phyloP scores from a whole-genome alignment of 306 rosid genomes.

The Cucumis melo region DNA sequence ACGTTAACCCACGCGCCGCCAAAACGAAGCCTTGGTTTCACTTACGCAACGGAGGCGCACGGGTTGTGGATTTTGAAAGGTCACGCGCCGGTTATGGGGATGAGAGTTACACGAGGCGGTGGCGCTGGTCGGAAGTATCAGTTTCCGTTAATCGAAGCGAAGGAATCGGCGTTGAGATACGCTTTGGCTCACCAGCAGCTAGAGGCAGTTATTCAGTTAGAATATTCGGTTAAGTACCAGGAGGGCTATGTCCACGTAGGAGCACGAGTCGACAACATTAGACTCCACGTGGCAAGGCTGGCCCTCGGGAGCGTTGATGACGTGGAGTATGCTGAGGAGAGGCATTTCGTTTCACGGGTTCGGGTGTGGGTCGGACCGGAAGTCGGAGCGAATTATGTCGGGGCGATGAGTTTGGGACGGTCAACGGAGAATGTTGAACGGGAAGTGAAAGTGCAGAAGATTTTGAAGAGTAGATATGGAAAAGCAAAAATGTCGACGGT shows the following conservation, averaged over 20 bases:
- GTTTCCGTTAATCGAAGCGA: conserved; percentile 34
- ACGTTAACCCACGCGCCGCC: conserved; percentile 15
- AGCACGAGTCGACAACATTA: conserved; percentile 58
- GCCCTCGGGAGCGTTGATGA: conserved; percentile 38
- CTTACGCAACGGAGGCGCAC: conserved; percentile 59
- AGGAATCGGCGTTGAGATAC: conserved; percentile 52
- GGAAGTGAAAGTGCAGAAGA: conserved; percentile 43
- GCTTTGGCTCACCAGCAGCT: conserved; percentile 75
- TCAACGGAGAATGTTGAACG: conserved; percentile 53
- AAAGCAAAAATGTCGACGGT: conserved; percentile 22
- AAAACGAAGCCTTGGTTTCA: conserved; percentile 24
- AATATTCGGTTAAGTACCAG: conserved; percentile 42
- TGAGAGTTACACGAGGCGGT: conserved; percentile 31
- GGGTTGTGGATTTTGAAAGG: conserved; percentile 78
- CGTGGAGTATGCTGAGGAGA: conserved; percentile 48
- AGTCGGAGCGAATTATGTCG: conserved; percentile 63
- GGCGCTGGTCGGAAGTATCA: conserved; percentile 10
- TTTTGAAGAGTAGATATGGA: conserved; percentile 38
- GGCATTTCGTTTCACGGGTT: conserved; percentile 50
- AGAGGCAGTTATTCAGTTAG: conserved; percentile 69
- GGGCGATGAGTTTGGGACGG: conserved; percentile 60
- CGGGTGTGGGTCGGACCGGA: conserved; percentile 86
- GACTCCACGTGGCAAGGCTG: conserved; percentile 49
- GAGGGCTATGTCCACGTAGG: conserved; percentile 64
- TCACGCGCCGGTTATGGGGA: conserved; percentile 61